A percentile compares a stretch with the other conserved stretches of the same genome.
Evolutionary conservation across 83 land plant species (phyloP).

Genomic region (Diphasiastrum complanatum): DNA sequence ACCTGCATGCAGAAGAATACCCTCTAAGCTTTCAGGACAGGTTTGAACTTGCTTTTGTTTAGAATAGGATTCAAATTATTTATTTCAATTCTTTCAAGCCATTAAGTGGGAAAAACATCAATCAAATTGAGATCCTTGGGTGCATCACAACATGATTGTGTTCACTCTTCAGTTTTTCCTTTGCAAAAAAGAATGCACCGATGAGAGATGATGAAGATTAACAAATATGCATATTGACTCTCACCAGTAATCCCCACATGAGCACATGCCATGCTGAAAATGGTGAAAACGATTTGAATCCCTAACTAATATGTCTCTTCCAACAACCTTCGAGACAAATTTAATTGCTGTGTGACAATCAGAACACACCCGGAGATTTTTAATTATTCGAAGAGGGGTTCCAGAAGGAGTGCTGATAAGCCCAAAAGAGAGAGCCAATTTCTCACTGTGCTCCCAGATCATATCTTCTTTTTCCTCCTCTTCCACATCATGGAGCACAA

Average conservation of each 20-base stretch:
- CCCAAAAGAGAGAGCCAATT: slow-evolving; percentile 12
- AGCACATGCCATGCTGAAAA: slow-evolving; percentile 1
- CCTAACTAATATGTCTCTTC: slow-evolving; percentile 12
- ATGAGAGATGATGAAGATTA: too few relatives aligned
- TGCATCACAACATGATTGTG: too few relatives aligned
- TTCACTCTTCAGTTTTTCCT: too few relatives aligned
- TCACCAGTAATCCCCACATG: slow-evolving; percentile 14
- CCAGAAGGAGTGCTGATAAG: neutral
- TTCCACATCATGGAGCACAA: slow-evolving; percentile 2
- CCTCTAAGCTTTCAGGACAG: too few relatives aligned
- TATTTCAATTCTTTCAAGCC: too few relatives aligned
- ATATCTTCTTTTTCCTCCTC: neutral
- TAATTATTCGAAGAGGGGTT: neutral
- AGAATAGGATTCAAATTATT: too few relatives aligned
- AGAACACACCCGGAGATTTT: neutral
- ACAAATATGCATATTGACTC: too few relatives aligned
- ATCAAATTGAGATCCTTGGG: too few relatives aligned
- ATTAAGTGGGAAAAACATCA: too few relatives aligned
- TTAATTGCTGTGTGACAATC: slow-evolving; percentile 5
- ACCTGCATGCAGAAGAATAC: too few relatives aligned
- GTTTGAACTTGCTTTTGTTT: too few relatives aligned
- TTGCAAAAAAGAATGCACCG: too few relatives aligned
- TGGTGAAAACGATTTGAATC: slow-evolving; percentile 5
- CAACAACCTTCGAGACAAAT: neutral
- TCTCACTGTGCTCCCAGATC: slow-evolving; percentile 8